A percentile compares a stretch with the other conserved stretches of the same genome.
Evolutionary conservation across 768 basidiomycete species (phyloP).

Genomic region (Kwoniella sp.): DNA sequence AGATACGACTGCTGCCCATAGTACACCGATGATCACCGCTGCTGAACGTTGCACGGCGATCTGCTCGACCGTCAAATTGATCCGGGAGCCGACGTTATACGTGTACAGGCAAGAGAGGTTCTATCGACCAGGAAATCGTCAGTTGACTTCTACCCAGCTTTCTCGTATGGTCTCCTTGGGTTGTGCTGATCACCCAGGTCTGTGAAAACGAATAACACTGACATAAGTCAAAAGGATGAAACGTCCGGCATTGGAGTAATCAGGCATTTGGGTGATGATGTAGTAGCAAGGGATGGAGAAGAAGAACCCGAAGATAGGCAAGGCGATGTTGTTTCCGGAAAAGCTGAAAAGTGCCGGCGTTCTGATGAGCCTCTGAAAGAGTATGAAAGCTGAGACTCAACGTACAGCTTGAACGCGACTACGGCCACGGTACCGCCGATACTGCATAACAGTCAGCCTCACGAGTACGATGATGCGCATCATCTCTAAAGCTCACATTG

Average conservation of each 20-base stretch:
- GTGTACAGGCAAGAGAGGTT: constrained; percentile 76
- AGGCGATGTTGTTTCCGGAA: constrained; percentile 70
- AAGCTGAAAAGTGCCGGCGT: constrained; percentile 57
- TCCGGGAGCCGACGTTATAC: constrained; percentile 66
- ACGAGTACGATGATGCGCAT: background rate
- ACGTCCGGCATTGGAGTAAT: constrained; percentile 43
- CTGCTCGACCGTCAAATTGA: constrained; percentile 64
- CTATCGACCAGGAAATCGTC: constrained; percentile 62
- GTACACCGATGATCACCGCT: constrained; percentile 79
- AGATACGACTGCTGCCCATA: constrained; percentile 87
- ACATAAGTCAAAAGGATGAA: constrained; percentile 49
- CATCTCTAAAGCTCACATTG: constrained; percentile 63
- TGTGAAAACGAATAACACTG: too few species aligned
- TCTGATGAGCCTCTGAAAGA: background rate
- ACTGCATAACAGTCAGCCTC: constrained; percentile 3
- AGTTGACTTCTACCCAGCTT: background rate
- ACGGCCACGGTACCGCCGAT: constrained; percentile 21
- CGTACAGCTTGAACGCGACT: constrained; percentile 17
- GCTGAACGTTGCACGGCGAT: constrained; percentile 77
- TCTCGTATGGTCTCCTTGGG: constrained; percentile 55
- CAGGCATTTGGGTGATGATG: constrained; percentile 66
- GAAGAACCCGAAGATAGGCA: constrained; percentile 78
- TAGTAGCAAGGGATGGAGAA: constrained; percentile 87
- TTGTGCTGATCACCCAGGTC: background rate
- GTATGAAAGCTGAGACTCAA: background rate